These are phyloP conservation scores for Ceratocystis albifundus DNA, from an alignment of 2,329 filamentous ascomycete genomes.

Conservation along the genomic window DNA sequence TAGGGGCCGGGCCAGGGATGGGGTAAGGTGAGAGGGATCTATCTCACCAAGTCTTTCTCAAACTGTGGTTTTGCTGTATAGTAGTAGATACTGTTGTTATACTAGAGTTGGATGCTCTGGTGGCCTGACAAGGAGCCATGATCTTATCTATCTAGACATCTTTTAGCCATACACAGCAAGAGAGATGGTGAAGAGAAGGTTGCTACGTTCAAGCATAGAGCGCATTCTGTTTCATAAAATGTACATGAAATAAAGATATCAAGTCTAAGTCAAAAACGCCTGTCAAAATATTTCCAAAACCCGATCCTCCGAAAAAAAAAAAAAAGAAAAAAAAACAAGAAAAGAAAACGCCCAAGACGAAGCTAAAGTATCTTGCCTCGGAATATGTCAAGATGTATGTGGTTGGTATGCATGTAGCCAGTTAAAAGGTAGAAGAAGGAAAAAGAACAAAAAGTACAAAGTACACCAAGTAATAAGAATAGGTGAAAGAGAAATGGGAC, in stretches of 20 bases:
- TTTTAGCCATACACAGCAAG: no score
- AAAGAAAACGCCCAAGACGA: background rate
- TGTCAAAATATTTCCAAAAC: background rate
- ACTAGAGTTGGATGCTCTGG: no score
- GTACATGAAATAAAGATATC: background rate
- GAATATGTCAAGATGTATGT: conserved; percentile 4
- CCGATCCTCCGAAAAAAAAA: background rate
- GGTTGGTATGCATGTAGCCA: background rate
- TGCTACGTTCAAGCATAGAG: no score
- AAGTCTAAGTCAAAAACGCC: background rate
- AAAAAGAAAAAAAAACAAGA: background rate
- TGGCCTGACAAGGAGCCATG: no score
- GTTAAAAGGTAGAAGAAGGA: background rate
- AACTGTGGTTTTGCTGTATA: no score
- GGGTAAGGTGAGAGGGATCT: background rate
- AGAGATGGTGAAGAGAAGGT: no score
- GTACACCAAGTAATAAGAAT: conserved; percentile 1
- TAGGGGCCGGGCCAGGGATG: background rate
- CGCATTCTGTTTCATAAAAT: background rate
- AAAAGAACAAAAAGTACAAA: background rate
- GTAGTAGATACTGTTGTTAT: no score
- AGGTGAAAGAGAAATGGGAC: background rate
- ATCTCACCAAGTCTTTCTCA: background rate
- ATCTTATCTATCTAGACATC: no score
- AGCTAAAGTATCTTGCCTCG: background rate